Percentiles rank a stretch among this genome's conserved stretches.
These are phyloP conservation scores for Plantago major DNA, from an alignment of 257 asterid genomes.

Conservation along the genomic window DNA sequence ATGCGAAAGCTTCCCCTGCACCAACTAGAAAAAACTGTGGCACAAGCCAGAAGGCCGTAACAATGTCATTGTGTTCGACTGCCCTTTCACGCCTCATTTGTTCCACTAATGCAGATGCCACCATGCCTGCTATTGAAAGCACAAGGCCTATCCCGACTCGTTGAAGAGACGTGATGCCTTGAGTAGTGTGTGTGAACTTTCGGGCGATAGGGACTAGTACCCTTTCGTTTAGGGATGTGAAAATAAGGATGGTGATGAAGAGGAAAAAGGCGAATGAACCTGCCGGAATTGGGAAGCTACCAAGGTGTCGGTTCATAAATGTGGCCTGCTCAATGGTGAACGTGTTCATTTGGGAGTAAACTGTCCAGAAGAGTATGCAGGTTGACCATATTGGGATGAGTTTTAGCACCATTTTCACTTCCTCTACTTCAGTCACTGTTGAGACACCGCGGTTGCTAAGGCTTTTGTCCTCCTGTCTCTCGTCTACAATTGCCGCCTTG, in stretches of 20 bases:
- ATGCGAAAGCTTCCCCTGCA: constrained; percentile 52
- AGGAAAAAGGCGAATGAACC: constrained; percentile 57
- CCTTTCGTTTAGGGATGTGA: constrained; percentile 27
- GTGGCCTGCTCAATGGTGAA: constrained; percentile 64
- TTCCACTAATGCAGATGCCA: constrained; percentile 32
- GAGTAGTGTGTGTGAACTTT: constrained; percentile 23
- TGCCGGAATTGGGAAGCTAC: constrained; percentile 45
- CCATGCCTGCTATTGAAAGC: constrained; percentile 34
- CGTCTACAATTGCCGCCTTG: constrained; percentile 28
- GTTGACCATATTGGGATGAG: constrained; percentile 74
- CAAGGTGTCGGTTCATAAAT: constrained; percentile 46
- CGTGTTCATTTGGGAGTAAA: constrained; percentile 75
- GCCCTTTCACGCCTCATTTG: constrained; percentile 26
- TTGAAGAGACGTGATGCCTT: constrained; percentile 43
- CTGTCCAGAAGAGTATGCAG: constrained; percentile 53
- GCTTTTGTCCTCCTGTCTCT: neutral
- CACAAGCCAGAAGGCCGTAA: constrained; percentile 33
- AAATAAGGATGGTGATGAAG: constrained; percentile 40
- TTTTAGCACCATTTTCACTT: constrained; percentile 54
- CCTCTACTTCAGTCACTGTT: constrained; percentile 53
- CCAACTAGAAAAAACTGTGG: constrained; percentile 49
- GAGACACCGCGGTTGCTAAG: neutral
- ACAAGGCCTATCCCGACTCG: constrained; percentile 33
- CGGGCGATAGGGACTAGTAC: constrained; percentile 26
- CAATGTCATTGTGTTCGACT: constrained; percentile 18